Base-by-base conservation (phyloP, 2,329 filamentous ascomycete genomes). In the Penicillium capsulatum region DNA sequence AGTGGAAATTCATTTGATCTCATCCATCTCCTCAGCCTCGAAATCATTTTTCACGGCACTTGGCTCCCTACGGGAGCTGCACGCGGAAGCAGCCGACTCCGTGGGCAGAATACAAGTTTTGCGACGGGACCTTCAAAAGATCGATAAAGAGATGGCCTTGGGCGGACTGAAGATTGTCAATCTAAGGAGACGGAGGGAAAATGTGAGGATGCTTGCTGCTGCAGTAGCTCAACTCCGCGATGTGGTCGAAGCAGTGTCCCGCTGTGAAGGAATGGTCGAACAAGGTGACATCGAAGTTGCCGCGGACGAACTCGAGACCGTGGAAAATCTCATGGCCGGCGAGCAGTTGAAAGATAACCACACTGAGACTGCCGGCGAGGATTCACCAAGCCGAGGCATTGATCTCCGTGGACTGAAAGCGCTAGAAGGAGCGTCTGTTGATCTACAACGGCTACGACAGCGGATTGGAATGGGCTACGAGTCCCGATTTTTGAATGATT, bases 1-100 rank as follows among this genome's bases (percentile, higher is more conserved):
- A 0, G 89, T 98, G 15, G 92, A 98, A 62, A 88, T 98, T 38
- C 92, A 98, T 61, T 73, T 98, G 6, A 96, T 98, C 54, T 88
- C 87, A 20, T 95, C 90, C 0, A 98, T 98, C 47, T 97, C 91
- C 2, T 89, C 86, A 0, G 92, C 92, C 1, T 97, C 92, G 0
- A 89, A 88, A 1, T 95, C 91, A 0, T 98, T 98, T 65, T 98
- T 98, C 58, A 90, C 89, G 0, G 92, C 92, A 0, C 72, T 98
- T 1, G 91, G 92, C 0, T 94, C 90, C 0, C 71, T 98, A 22
- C 84, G 88, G 50, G 88, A 96, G 60, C 72, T 98, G 8, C 91
- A 98, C 61, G 84, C 84, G 0, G 92, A 98, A 64, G 90, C 92
- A 5, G 84, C 89, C 8, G 86, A 94, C 41, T 97, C 91, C 2